phyloP scores from a whole-genome alignment of 2,329 filamentous ascomycete species.

The Pestalotiopsis sp. region DNA sequence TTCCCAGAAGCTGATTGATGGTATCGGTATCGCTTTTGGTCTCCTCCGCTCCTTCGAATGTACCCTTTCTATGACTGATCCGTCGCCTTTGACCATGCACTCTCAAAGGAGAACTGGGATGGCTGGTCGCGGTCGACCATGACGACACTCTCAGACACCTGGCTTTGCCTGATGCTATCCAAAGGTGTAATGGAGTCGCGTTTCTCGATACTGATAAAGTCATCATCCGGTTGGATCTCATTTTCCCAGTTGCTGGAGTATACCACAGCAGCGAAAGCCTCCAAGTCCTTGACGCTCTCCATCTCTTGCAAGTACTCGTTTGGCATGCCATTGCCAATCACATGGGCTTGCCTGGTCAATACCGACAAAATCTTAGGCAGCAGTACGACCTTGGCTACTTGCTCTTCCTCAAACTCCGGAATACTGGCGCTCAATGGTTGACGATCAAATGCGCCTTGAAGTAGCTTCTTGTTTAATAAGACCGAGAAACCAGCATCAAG shows the following conservation, averaged over 20 bases:
- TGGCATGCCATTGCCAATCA: constrained; percentile 77
- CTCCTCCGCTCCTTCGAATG: not conserved
- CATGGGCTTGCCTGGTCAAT: constrained; percentile 86
- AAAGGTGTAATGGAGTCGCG: not conserved
- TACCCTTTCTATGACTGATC: constrained; percentile 32
- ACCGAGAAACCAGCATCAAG: constrained; percentile 87
- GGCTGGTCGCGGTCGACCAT: constrained; percentile 45
- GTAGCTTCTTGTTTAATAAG: constrained; percentile 81
- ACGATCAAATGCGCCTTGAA: constrained; percentile 73
- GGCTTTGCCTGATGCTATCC: constrained; percentile 2
- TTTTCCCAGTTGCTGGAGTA: constrained; percentile 83
- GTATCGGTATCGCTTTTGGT: not conserved
- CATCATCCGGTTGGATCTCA: constrained; percentile 58
- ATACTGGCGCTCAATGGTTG: constrained; percentile 39
- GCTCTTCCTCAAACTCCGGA: constrained; percentile 26
- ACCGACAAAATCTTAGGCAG: constrained; percentile 89
- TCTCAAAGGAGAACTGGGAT: constrained; percentile 58
- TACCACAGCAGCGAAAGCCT: constrained; percentile 84
- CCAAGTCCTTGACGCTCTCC: constrained; percentile 75
- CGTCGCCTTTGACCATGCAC: constrained; percentile 69
- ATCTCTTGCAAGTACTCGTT: constrained; percentile 75
- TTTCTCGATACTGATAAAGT: constrained; percentile 8
- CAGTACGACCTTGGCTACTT: constrained; percentile 61
- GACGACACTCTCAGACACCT: constrained; percentile 49
- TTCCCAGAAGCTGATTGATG: not conserved